phyloP scores from a whole-genome alignment of 768 basidiomycete genomes.

The Leccinum olivaceopallidum region DNA sequence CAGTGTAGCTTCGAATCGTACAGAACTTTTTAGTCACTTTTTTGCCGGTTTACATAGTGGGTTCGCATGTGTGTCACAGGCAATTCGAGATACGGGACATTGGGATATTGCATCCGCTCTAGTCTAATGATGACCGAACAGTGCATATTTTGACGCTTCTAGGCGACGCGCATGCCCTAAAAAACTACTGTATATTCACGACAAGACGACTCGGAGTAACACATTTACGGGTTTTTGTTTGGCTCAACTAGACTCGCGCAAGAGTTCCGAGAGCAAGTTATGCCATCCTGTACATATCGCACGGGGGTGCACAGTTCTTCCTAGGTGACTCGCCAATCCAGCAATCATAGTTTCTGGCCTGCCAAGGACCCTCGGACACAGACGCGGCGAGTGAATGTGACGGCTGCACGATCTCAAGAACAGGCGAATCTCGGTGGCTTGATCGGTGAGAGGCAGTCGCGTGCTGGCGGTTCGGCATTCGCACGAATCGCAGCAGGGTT shows the following conservation, averaged over 20 bases:
- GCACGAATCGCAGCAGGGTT: neutral
- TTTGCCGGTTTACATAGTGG: slow-evolving; percentile 11
- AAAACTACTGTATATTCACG: neutral
- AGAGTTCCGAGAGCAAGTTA: neutral
- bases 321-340: neutral
- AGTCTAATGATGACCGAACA: neutral
- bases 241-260: neutral
- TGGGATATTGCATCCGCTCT: neutral
- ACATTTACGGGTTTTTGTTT: neutral
- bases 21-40: slow-evolving; percentile 24
- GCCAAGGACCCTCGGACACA: neutral
- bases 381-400: neutral
- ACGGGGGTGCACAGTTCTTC: neutral
- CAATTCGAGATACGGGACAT: slow-evolving; percentile 5
- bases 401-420: neutral
- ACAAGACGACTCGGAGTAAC: neutral
- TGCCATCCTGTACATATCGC: neutral
- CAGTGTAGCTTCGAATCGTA: slow-evolving; percentile 21
- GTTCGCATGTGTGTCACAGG: slow-evolving; percentile 7
- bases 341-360: neutral
- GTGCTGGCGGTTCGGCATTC: neutral
- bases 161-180: neutral
- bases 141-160: neutral
- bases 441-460: neutral
- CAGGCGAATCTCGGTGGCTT: neutral